Percentiles rank a stretch among this genome's conserved stretches.
phyloP scores from a whole-genome alignment of 2,329 filamentous ascomycete species.

The Botrytis cinerea region DNA sequence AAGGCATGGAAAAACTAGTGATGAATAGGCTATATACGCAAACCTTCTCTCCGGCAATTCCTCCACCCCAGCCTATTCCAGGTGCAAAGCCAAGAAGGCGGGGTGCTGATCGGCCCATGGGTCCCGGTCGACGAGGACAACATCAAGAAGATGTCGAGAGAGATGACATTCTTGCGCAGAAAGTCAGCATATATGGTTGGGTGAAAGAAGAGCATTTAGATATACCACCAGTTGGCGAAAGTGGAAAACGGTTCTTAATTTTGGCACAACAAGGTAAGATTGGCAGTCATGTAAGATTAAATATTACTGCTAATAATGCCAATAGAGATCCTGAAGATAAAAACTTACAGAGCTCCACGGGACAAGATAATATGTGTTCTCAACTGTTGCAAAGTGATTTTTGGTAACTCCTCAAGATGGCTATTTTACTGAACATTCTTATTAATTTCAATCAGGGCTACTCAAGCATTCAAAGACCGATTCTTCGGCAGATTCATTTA shows the following conservation, averaged over 20 bases:
- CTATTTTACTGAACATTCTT: conserved; percentile 6
- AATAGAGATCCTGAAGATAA: conserved; percentile 91
- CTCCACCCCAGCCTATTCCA: conserved; percentile 72
- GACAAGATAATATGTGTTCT: conserved; percentile 98
- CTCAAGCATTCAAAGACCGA: conserved; percentile 91
- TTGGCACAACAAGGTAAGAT: conserved; percentile 79
- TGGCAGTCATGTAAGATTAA: conserved; percentile 1
- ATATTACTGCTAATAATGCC: conserved; percentile 32
- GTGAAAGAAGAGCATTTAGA: conserved; percentile 90
- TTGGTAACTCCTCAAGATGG: conserved; percentile 58
- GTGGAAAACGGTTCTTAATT: conserved; percentile 82
- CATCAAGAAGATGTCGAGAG: conserved; percentile 98
- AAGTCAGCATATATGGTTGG: conserved; percentile 97
- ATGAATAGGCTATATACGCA: conserved; percentile 97
- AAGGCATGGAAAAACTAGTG: conserved; percentile 99
- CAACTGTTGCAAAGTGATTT: conserved; percentile 99
- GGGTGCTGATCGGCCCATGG: conserved; percentile 67
- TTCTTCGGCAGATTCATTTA: conserved; percentile 93
- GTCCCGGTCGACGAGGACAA: conserved; percentile 85
- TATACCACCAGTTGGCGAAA: conserved; percentile 80
- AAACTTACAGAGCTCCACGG: conserved; percentile 91
- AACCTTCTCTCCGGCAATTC: conserved; percentile 93
- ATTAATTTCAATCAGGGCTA: conserved; percentile 58
- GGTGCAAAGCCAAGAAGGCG: conserved; percentile 68
- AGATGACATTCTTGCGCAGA: conserved; percentile 93